phyloP scores from a whole-genome alignment of 2,329 filamentous ascomycete species.

The Fusarium circinatum region DNA sequence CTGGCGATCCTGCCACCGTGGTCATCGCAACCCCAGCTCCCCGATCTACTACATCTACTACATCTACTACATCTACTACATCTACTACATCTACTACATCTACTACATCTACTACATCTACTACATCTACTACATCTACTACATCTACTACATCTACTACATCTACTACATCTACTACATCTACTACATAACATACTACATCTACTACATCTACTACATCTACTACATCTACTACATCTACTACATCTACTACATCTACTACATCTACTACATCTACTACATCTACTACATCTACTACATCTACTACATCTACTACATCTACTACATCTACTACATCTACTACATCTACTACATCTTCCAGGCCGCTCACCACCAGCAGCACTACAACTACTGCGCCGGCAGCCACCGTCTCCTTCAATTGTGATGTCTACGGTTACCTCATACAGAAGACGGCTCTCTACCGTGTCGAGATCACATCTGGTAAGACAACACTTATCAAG shows the following conservation, averaged over 20 bases:
- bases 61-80: conserved; percentile 3
- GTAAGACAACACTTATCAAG: conserved; percentile 31
- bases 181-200: too few relatives aligned
- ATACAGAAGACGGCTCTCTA: conserved; percentile 31
- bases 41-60: neutral
- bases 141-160: conserved; percentile 4
- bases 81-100: conserved; percentile 6
- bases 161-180: conserved; percentile 4
- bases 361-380: neutral
- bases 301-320: too few relatives aligned
- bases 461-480: conserved; percentile 28
- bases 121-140: conserved; percentile 4
- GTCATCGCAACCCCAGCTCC: conserved; percentile 23
- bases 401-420: conserved; percentile 18
- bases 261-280: too few relatives aligned
- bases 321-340: too few relatives aligned
- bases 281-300: too few relatives aligned
- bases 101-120: conserved; percentile 2
- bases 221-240: too few relatives aligned
- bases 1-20: conserved; percentile 21
- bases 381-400: conserved; percentile 1
- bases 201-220: too few relatives aligned
- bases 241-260: too few relatives aligned
- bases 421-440: conserved; percentile 34
- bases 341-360: conserved; percentile 3